Evolutionary conservation across 2,329 filamentous ascomycete species (phyloP).

Genomic region (Ophiostoma fasciatum): DNA sequence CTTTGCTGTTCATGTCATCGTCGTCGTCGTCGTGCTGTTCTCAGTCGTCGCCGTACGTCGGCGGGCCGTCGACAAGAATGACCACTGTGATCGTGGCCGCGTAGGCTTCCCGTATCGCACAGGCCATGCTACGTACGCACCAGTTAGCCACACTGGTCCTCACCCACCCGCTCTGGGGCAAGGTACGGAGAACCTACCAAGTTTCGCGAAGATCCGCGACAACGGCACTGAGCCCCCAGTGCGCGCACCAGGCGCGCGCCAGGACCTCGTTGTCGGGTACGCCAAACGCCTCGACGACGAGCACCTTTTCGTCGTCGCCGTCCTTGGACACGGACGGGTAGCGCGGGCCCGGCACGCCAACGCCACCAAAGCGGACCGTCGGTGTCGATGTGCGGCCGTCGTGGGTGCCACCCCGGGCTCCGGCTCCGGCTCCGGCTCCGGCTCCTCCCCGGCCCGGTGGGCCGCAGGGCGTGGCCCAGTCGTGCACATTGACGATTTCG

Average conservation of each 20-base stretch:
- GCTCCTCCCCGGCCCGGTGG: too few relatives aligned
- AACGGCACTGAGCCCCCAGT: constrained; percentile 58
- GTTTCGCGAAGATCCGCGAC: constrained; percentile 55
- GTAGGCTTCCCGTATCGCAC: constrained; percentile 61
- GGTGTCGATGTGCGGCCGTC: constrained; percentile 11
- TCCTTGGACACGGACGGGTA: constrained; percentile 15
- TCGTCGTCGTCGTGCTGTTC: too few relatives aligned
- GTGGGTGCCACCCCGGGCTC: constrained; percentile 4
- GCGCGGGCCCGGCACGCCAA: constrained; percentile 7
- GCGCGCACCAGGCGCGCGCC: constrained; percentile 61
- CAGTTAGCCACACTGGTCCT: too few relatives aligned
- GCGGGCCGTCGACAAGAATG: constrained; percentile 42
- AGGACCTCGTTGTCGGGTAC: constrained; percentile 63
- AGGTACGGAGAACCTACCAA: constrained; percentile 36
- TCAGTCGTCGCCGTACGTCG: constrained; percentile 9
- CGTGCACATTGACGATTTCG: constrained; percentile 47
- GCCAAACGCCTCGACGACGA: constrained; percentile 59
- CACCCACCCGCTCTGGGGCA: too few relatives aligned
- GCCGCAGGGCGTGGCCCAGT: constrained; percentile 47
- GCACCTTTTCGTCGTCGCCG: constrained; percentile 47
- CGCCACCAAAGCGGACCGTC: constrained; percentile 8
- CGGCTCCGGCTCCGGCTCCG: too few relatives aligned
- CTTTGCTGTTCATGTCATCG: background rate
- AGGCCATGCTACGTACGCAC: constrained; percentile 48
- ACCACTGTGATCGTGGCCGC: constrained; percentile 59